Base-by-base conservation (phyloP, 805 yeast species). In the Barnettozyma botsteinii region DNA sequence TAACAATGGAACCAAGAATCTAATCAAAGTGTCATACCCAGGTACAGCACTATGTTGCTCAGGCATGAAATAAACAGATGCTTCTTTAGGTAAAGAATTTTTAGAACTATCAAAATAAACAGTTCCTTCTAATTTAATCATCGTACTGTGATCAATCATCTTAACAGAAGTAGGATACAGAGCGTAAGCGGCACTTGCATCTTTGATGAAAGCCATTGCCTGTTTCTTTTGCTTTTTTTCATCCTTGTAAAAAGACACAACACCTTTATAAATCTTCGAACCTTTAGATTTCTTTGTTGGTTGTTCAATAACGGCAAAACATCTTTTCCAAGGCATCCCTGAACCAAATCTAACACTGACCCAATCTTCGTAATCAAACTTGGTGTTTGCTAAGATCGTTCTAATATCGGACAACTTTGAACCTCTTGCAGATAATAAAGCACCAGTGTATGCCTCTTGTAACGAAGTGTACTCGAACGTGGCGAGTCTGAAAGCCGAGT, bases 281-380 rank as follows among this genome's bases (percentile, higher is more conserved):
- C 64, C 57, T 67, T 53, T 67, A 46, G 60, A 63, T 48, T 60
- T 79, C 53, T 71, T 56, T 28, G 66, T 48, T 52, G 88, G 66
- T 49, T 89, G 89, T 50, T 84, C 85, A 41, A 91, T 75, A 10
- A 89, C 96, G 3, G 95, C 91, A 66, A 76, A 93, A 56, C 96
- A 91, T 43, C 95, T 73, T 56, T 81, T 85, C 97, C 97, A 93
- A 2, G 97, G 96, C 95, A 87, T 86, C 19, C 98, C 98, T 9
- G 93, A 76, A 15, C 98, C 98, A 61, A 91, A 93, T 49, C 98
- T 72, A 14, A 93, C 95, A 58, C 88, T 75, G 31, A 84, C 88
- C 97, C 96, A 91, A 54, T 89, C 96, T 60, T 86, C 96, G 56
- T 87, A 93, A 43, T 76, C 77, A 57, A 79, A 85, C 55, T 91